Conservation (phyloP, 306 rosid genomes). For the Inga oerstediana region DNA sequence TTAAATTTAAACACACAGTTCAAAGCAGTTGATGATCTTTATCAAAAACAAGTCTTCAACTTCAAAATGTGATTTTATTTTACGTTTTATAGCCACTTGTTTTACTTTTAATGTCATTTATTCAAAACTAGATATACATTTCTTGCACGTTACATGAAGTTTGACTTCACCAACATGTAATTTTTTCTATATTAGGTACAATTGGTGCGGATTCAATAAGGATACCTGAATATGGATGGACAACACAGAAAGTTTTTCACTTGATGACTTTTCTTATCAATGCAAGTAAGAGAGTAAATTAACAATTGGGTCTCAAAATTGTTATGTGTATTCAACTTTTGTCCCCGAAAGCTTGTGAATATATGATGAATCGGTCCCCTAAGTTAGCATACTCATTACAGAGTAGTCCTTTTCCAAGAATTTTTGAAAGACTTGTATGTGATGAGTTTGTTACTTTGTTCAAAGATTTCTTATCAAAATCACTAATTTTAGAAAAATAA, state of each 20-base stretch:
- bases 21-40: neutral
- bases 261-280: slow-evolving; percentile 76
- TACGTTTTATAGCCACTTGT: neutral
- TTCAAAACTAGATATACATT: neutral
- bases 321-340: neutral
- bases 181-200: slow-evolving; percentile 45
- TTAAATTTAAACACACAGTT: neutral
- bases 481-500: neutral
- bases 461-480: neutral
- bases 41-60: neutral
- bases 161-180: neutral
- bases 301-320: neutral
- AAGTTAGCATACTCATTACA: neutral
- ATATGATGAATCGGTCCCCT: neutral
- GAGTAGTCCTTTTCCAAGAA: neutral
- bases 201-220: slow-evolving; percentile 71
- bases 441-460: neutral
- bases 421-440: neutral
- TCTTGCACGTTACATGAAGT: neutral
- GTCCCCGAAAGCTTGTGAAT: neutral
- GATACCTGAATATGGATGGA: slow-evolving; percentile 83
- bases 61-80: neutral
- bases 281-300: slow-evolving; percentile 50
- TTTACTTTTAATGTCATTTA: neutral
- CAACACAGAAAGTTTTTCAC: slow-evolving; percentile 84